Percentiles rank a stretch among this genome's conserved stretches.
Evolutionary conservation across 202 grass and related monocot species (phyloP).

Genomic region (Setaria viridis): DNA sequence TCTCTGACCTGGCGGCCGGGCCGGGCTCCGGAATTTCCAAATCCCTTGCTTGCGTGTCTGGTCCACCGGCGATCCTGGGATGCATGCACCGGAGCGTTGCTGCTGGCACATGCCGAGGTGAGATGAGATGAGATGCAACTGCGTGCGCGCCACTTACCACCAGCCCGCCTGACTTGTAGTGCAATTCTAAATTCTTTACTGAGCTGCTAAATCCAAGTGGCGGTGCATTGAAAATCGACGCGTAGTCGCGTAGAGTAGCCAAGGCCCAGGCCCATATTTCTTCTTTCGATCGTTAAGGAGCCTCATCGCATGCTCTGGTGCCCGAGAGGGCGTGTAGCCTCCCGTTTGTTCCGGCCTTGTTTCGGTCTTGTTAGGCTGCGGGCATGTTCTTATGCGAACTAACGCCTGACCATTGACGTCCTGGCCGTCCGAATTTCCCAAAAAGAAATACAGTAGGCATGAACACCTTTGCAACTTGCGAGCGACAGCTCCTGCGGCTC

Average conservation of each 20-base stretch:
- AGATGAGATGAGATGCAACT: neutral
- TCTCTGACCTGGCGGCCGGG: neutral
- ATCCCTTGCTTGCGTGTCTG: neutral
- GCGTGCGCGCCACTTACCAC: neutral
- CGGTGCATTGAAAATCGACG: neutral
- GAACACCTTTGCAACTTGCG: neutral
- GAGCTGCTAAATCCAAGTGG: neutral
- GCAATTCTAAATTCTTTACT: neutral
- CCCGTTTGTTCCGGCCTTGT: no score
- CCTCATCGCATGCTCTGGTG: no score
- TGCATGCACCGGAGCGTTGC: neutral
- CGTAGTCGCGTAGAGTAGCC: no score
- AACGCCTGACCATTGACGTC: neutral
- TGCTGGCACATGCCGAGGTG: neutral
- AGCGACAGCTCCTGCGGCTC: constrained; percentile 5
- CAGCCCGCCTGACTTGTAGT: neutral
- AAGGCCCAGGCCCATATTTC: no score
- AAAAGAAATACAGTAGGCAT: neutral
- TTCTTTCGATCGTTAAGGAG: no score
- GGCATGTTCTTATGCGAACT: neutral
- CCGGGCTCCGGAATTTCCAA: no score
- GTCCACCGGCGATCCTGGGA: neutral
- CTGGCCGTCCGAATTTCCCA: neutral
- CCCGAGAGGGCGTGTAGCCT: no score
- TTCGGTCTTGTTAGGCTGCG: neutral